Base-by-base conservation (phyloP, 805 yeast species). In the Brettanomyces sp. region DNA sequence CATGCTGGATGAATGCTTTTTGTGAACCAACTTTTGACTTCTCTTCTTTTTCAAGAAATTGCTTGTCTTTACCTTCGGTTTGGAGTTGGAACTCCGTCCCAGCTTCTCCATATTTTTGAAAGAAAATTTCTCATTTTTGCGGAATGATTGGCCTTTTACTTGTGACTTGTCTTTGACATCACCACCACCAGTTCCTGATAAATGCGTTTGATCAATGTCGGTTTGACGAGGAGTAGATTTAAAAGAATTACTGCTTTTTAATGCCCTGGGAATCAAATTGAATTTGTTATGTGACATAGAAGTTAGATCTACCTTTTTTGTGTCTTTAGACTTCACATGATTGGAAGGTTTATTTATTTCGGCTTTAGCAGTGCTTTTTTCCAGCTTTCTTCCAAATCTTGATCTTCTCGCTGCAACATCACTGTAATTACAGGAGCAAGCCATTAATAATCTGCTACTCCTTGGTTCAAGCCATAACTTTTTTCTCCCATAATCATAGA, bases 351-450 rank as follows among this genome's bases (percentile, higher is more conserved):
- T 28, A 28, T 28, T 28, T 9, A 9, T 28, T 6, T 28, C 11
- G 2, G 9, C 32, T 9, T 28, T 28, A 28, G 32, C 7, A 28
- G 32, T 28, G 11, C 8, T 13, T 25, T 28, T 44, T 13, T n/a
- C 25, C 36, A 24, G 21, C 34, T 44, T 41, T 35, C 30, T 37
- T 14, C 49, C 52, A 25, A 52, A 52, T 41, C 50, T 48, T 21
- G 55, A 52, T 37, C 48, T 48, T 37, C 47, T 44, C 2, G 47
- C 38, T 11, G 43, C 41, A 24, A 37, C 18, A 28, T 5, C 36
- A 18, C 42, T 25, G 34, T 39, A 39, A 5, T 9, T 13, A 11
- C 42, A 22, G 24, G 41, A 12, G n/a, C 38, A 18, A 8, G 13
- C 38, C 13, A 8, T 35, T 35, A 35, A 14, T 13, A 12, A 14